phyloP scores from a whole-genome alignment of 1,139 yeast genomes.

The Geotrichum fermentans region DNA sequence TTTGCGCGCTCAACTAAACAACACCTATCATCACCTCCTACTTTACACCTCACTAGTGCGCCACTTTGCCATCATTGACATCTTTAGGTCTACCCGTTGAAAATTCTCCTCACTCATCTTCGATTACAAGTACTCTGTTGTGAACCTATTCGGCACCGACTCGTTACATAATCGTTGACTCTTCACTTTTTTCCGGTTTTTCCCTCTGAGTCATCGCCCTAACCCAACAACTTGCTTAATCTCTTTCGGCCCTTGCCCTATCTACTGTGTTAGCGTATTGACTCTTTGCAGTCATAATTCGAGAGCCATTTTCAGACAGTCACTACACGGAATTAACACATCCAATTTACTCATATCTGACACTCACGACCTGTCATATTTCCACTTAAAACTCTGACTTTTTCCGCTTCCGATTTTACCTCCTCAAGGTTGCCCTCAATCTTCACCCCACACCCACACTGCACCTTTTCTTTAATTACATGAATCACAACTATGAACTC shows the following conservation, averaged over 20 bases:
- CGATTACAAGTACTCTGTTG: too few species aligned
- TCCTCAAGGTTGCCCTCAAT: conserved; percentile 5
- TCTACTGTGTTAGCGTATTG: too few species aligned
- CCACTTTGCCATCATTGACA: too few species aligned
- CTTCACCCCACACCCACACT: background rate
- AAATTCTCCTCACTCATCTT: too few species aligned
- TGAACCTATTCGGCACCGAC: too few species aligned
- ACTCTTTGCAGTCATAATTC: too few species aligned
- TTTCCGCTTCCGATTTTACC: background rate
- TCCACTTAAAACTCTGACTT: background rate
- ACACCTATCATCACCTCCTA: too few species aligned
- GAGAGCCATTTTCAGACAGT: too few species aligned
- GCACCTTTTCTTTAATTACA: background rate
- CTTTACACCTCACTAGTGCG: too few species aligned
- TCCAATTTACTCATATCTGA: background rate
- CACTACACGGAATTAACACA: background rate
- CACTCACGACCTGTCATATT: background rate
- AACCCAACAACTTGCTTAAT: background rate
- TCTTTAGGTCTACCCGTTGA: too few species aligned
- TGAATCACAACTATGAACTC: conserved; percentile 6
- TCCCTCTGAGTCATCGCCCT: background rate
- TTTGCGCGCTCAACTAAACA: too few species aligned
- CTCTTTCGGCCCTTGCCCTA: background rate
- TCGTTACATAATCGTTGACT: background rate
- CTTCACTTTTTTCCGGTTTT: background rate